Evolutionary conservation across 2,329 filamentous ascomycete species (phyloP).

Genomic region (Phaeosphaeriaceae sp.): DNA sequence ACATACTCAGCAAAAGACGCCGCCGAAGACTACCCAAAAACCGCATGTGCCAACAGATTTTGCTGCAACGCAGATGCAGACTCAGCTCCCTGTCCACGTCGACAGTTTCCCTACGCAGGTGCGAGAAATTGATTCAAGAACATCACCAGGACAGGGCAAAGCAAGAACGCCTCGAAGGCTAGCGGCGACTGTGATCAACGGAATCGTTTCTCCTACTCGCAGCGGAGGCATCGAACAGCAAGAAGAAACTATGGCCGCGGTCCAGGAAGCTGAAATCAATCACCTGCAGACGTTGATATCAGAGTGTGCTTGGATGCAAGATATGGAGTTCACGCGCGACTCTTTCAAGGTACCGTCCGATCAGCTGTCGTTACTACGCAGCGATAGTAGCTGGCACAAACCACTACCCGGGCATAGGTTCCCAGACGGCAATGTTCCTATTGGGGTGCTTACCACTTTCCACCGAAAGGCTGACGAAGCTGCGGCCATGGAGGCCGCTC

Average conservation of each 20-base stretch:
- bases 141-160: neutral
- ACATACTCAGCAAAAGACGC: neutral
- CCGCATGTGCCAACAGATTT: neutral
- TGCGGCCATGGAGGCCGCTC: slow-evolving; percentile 16
- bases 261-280: neutral
- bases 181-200: too few relatives aligned
- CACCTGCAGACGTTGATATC: slow-evolving; percentile 9
- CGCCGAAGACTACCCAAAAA: neutral
- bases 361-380: slow-evolving; percentile 59
- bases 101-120: neutral
- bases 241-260: neutral
- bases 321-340: slow-evolving; percentile 26
- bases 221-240: neutral
- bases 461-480: slow-evolving; percentile 24
- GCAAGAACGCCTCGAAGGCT: neutral
- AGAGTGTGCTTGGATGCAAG: slow-evolving; percentile 34
- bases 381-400: slow-evolving; percentile 46
- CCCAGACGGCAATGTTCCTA: slow-evolving; percentile 50
- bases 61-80: neutral
- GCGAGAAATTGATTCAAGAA: neutral
- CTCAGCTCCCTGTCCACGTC: neutral
- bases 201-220: neutral
- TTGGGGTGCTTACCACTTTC: slow-evolving; percentile 35
- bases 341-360: slow-evolving; percentile 49
- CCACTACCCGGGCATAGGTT: slow-evolving; percentile 43